A percentile compares a stretch with the other conserved stretches of the same genome.
These are phyloP conservation scores for Cryptosporidium canis DNA, from an alignment of 169 alveolate species.

Conservation along the genomic window DNA sequence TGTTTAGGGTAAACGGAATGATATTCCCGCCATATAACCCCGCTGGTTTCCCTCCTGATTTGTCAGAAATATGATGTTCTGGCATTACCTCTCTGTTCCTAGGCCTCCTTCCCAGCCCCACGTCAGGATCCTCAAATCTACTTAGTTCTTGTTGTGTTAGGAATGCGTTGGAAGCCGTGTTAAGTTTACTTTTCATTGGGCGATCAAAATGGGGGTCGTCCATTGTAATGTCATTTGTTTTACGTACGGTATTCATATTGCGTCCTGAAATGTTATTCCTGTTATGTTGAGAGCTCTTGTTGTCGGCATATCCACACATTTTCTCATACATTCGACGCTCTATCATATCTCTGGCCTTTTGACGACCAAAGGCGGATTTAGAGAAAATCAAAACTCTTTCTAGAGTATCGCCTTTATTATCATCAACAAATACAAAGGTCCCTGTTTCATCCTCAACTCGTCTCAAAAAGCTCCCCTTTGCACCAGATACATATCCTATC, in stretches of 20 bases:
- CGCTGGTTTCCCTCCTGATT: neutral
- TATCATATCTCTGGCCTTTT: slow-evolving; percentile 64
- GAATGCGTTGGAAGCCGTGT: slow-evolving; percentile 5
- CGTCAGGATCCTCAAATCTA: neutral
- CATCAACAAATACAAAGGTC: slow-evolving; percentile 77
- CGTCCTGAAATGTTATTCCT: neutral
- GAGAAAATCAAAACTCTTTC: slow-evolving; percentile 66
- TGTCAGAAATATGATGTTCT: slow-evolving; percentile 23
- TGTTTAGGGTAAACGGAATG: slow-evolving; percentile 40
- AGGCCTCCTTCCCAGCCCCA: slow-evolving; percentile 26
- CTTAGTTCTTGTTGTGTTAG: slow-evolving; percentile 7
- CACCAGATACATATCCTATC: slow-evolving; percentile 79
- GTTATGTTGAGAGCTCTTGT: slow-evolving; percentile 10
- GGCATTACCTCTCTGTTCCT: slow-evolving; percentile 29
- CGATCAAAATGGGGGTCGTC: slow-evolving; percentile 12
- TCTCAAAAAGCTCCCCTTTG: slow-evolving; percentile 76
- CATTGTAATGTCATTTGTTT: slow-evolving; percentile 6
- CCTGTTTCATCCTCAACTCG: slow-evolving; percentile 80
- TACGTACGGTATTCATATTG: slow-evolving; percentile 18
- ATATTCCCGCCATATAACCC: slow-evolving; percentile 31
- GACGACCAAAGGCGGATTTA: slow-evolving; percentile 69
- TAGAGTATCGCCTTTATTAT: slow-evolving; percentile 55
- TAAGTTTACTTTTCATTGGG: neutral
- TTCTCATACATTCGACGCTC: slow-evolving; percentile 70
- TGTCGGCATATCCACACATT: slow-evolving; percentile 67